Percentiles rank a stretch among this genome's conserved stretches.
Evolutionary conservation across 495 filamentous ascomycete genomes (phyloP).

Genomic region (Tuber borchii): DNA sequence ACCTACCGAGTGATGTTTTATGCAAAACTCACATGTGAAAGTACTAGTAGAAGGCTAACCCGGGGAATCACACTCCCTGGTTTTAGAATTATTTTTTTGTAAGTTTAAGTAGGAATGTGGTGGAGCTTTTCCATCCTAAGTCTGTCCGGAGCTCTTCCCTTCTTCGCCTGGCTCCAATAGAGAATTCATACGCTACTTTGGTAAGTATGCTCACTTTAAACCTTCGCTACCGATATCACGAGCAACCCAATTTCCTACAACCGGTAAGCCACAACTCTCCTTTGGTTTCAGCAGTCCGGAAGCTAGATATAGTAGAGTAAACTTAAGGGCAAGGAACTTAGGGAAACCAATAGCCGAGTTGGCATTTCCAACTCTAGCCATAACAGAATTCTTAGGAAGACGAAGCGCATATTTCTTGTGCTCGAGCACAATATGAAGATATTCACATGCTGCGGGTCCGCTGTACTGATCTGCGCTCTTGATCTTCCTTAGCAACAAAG

Average conservation of each 20-base stretch:
- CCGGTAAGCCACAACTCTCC: neutral
- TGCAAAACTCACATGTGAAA: neutral
- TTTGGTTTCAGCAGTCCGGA: neutral
- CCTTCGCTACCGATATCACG: neutral
- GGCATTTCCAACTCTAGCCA: too few relatives aligned
- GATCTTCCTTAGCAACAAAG: too few relatives aligned
- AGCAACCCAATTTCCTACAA: neutral
- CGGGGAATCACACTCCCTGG: neutral
- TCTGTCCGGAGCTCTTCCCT: neutral
- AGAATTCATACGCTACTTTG: neutral
- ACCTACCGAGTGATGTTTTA: neutral
- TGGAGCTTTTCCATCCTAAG: neutral
- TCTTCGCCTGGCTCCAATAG: neutral
- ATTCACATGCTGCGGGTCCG: too few relatives aligned
- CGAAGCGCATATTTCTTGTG: too few relatives aligned
- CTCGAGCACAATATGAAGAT: too few relatives aligned
- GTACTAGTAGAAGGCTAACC: neutral
- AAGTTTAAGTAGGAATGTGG: neutral
- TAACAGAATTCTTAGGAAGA: too few relatives aligned
- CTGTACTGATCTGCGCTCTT: too few relatives aligned
- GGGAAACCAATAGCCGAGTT: too few relatives aligned
- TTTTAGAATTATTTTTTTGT: too few relatives aligned
- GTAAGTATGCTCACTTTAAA: neutral
- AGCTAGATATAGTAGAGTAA: too few relatives aligned
- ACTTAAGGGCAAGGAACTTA: too few relatives aligned